Base-by-base conservation (phyloP, 2,329 filamentous ascomycete species). In the Verruconis gallopava region DNA sequence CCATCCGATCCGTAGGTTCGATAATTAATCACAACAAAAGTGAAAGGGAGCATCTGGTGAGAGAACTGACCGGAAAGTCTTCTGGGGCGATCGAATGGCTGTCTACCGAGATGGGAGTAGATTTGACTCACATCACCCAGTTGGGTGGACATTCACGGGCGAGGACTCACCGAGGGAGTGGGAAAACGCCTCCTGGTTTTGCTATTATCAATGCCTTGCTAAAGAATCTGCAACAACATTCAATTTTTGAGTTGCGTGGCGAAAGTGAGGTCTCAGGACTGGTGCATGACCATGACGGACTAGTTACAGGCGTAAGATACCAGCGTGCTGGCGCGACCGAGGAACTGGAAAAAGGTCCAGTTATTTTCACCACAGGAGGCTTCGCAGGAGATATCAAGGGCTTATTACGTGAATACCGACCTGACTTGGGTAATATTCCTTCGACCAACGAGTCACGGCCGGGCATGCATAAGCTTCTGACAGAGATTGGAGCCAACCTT, bases 311-410 rank as follows among this genome's bases (percentile, higher is more conserved):
- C 0, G 72, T 79, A 2, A 63, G 71, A 44, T 77, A 71, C 45
- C 44, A 42, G 0, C 59, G 46, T 40, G 6, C 25, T 9, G 47
- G 60, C 15, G 58, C 66, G 12, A 47, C 48, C 3, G 45, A 53
- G 20, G 51, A 43, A 4, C 50, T 54, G 36, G 52, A 74, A 1
- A 53, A 58, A 2, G 73, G 73, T 0, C 68, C 72, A 0, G 73
- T 80, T 0, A 61, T 81, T 4, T 76, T 80, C 44, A 69, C 76
- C 0, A 64, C 65, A 0, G 77, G 77, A 4, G 76, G 77, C 0
- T 81, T 81, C 45, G 75, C 67, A 0, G 76, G 77, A 9, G 77
- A 80, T 51, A 66, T 72, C 2, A 54, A 66, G 17, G 76, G 76
- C 0, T 52, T 79, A 30, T 54, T 80, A 1, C 65, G 68, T 1